Evolutionary conservation across 164 flowering plant species (phyloP), one percentile per base, ranked within the genome.

Genomic region (Cinnamomum micranthum): DNA sequence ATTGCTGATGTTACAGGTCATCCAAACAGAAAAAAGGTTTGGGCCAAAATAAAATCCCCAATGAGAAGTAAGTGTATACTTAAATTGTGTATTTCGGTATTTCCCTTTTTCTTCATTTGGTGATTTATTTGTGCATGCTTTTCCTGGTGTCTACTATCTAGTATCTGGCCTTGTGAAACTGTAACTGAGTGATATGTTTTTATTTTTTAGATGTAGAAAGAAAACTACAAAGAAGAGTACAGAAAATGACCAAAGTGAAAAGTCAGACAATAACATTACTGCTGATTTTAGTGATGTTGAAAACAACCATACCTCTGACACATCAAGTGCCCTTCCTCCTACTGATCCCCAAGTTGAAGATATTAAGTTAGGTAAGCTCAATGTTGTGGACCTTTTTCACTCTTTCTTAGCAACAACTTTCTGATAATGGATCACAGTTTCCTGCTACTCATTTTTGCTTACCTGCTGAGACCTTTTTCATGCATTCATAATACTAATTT

Each of bases 151-250:
- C 60, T 14, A 19, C 60, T 17, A 1, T 55, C 17, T 55, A 14
- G 60, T 19, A 55, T 70, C 6, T 73, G 23, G 27, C 24, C 63
- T 72, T 17, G 64, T 19, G 33, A 65, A 65, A 41, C 72, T 71
- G 73, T 55, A 50, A 68, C 52, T 64, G 69, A 59, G 72, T 75
- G 22, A 59, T 76, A 82, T 83, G 71, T 80, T 82, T 72, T 72
- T 78, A 64, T 74, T 77, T 67, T 79, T 78, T 28, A 83, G 83
- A 50, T 84, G 68, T 15, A 84, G 80, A 80, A 81, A 83, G 71
- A 93, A 88, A 78, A 81, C 88, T 82, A 85, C 87, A 60, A 88
- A 86, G 24, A 87, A 82, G 80, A 86, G 84, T 77, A 82, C 74
- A 78, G 85, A 83, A 67, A 81, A 58, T 52, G 77, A 51, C 51